These are phyloP conservation scores for Tricholoma saponaceum DNA, from an alignment of 768 basidiomycete genomes.

Conservation along the genomic window DNA sequence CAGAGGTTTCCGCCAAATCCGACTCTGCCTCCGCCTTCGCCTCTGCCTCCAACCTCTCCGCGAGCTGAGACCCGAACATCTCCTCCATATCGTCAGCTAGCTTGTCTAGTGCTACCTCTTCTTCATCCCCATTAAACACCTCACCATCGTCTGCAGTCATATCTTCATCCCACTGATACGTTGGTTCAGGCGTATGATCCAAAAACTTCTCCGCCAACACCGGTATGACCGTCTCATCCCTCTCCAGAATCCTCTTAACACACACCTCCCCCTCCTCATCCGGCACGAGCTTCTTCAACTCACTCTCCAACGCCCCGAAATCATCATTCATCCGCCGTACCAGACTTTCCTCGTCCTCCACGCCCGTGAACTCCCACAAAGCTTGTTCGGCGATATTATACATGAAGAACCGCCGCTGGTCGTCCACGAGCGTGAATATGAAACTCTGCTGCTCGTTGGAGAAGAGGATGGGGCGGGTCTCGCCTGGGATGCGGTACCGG, in stretches of 20 bases:
- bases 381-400: constrained; percentile 4
- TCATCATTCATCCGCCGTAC: constrained; percentile 12
- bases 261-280: constrained; percentile 24
- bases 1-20: neutral
- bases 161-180: constrained; percentile 11
- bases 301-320: constrained; percentile 5
- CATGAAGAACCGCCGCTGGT: constrained; percentile 15
- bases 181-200: constrained; percentile 24
- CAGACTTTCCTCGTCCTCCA: constrained; percentile 12
- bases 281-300: constrained; percentile 10
- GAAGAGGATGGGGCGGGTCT: constrained; percentile 29
- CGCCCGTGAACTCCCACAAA: constrained; percentile 12
- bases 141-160: neutral
- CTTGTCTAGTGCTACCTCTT: neutral
- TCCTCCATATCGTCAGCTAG: neutral
- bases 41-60: neutral
- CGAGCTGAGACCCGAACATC: neutral
- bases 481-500: constrained; percentile 24
- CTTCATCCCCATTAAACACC: neutral
- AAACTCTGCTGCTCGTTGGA: constrained; percentile 15
- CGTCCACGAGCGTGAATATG: constrained; percentile 20
- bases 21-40: neutral
- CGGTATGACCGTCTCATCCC: constrained; percentile 29
- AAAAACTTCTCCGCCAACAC: constrained; percentile 26
- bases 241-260: constrained; percentile 21